Evolutionary conservation across 163 green algal genomes (phyloP).

Genomic region (Scenedesmus sp.): DNA sequence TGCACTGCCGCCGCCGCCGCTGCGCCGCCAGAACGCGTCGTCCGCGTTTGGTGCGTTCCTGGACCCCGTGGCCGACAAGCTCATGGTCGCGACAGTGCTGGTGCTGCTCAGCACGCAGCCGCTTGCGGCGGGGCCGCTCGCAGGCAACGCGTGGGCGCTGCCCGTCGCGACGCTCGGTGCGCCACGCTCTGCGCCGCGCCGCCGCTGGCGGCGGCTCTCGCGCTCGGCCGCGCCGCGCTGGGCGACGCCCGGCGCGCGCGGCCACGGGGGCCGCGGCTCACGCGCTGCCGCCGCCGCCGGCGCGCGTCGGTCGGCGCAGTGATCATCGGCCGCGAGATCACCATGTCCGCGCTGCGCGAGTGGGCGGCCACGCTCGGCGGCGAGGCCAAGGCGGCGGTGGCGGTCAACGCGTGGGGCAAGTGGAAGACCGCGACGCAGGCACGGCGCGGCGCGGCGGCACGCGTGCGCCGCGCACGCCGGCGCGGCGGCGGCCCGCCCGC

Average conservation of each 20-base stretch:
- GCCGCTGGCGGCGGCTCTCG: no score
- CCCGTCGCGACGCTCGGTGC: slow-evolving; percentile 69
- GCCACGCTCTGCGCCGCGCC: slow-evolving; percentile 3
- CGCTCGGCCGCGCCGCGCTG: no score
- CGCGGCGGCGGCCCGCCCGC: not conserved
- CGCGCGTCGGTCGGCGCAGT: no score
- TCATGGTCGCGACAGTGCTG: slow-evolving; percentile 93
- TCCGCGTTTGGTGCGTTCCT: slow-evolving; percentile 97
- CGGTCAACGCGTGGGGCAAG: slow-evolving; percentile 82
- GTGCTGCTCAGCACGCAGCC: slow-evolving; percentile 84
- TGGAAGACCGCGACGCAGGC: slow-evolving; percentile 87
- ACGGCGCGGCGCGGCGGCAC: slow-evolving; percentile 40
- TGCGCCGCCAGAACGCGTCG: slow-evolving; percentile 62
- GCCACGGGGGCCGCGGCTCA: no score
- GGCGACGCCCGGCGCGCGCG: no score
- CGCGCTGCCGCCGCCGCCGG: no score
- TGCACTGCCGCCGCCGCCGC: not conserved
- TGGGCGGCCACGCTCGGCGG: slow-evolving; percentile 85
- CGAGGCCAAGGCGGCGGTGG: slow-evolving; percentile 74
- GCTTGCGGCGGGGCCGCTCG: slow-evolving; percentile 59
- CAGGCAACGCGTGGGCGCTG: slow-evolving; percentile 80
- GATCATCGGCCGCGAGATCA: slow-evolving; percentile 94
- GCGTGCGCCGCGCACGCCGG: not conserved
- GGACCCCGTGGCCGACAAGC: slow-evolving; percentile 99
- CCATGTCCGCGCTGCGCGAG: slow-evolving; percentile 93